Evolutionary conservation across 2,329 filamentous ascomycete genomes (phyloP).

Genomic region (Exophiala oligosperma): DNA sequence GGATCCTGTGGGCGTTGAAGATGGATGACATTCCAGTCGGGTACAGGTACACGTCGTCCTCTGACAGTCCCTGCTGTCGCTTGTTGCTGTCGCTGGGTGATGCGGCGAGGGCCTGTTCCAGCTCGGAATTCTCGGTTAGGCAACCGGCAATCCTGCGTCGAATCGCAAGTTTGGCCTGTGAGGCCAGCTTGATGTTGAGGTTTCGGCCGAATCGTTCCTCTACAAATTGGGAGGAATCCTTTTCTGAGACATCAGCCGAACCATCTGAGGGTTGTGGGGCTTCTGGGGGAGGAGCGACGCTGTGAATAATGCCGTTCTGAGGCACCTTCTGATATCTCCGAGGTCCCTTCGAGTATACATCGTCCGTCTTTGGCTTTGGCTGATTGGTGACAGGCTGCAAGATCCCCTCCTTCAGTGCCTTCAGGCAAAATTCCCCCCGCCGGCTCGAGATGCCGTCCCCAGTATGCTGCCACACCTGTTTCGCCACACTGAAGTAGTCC

Average conservation of each 20-base stretch:
- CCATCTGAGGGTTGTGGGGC: conserved; percentile 20
- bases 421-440: conserved; percentile 83
- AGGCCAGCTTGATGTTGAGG: conserved; percentile 74
- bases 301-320: conserved; percentile 46
- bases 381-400: conserved; percentile 43
- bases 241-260: conserved; percentile 39
- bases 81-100: conserved; percentile 33
- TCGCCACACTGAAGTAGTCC: conserved; percentile 70
- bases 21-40: conserved; percentile 95
- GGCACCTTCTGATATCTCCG: conserved; percentile 70
- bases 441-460: conserved; percentile 91
- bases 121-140: conserved; percentile 69
- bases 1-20: conserved; percentile 77
- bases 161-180: conserved; percentile 82
- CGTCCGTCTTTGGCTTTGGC: conserved; percentile 23
- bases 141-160: conserved; percentile 85
- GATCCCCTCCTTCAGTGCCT: conserved; percentile 69
- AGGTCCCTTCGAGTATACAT: conserved; percentile 65
- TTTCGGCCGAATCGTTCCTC: conserved; percentile 95
- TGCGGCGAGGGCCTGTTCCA: conserved; percentile 58
- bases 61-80: conserved; percentile 64
- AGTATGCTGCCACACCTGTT: conserved; percentile 95
- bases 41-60: conserved; percentile 86
- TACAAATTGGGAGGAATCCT: conserved; percentile 77
- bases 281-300: conserved; percentile 17